Percentiles rank a stretch among this genome's conserved stretches.
These are phyloP conservation scores for Nemophila menziesii DNA, from an alignment of 257 asterid genomes.

Conservation along the genomic window DNA sequence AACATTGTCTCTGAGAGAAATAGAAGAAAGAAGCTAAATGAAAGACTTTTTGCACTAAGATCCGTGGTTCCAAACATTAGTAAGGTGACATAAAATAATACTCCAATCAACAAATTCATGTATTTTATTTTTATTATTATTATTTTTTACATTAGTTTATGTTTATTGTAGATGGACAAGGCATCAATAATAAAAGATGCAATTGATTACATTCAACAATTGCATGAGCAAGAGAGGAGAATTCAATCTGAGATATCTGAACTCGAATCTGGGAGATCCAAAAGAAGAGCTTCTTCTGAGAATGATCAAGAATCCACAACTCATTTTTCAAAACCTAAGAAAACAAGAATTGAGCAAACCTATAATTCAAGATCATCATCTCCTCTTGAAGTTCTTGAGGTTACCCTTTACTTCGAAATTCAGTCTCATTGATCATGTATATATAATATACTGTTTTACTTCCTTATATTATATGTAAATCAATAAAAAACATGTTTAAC, in stretches of 20 bases:
- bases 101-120: too few relatives aligned
- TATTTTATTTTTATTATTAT: too few relatives aligned
- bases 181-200: constrained; percentile 88
- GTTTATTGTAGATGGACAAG: constrained; percentile 55
- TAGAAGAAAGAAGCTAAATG: constrained; percentile 65
- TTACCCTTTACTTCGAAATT: not conserved
- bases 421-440: not conserved
- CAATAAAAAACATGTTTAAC: not conserved
- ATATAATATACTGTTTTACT: not conserved
- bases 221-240: constrained; percentile 48
- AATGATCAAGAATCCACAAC: constrained; percentile 31
- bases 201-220: constrained; percentile 48
- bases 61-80: constrained; percentile 77
- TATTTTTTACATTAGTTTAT: too few relatives aligned
- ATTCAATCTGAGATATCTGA: constrained; percentile 48
- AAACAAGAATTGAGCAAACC: constrained; percentile 25
- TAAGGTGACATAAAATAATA: constrained; percentile 27
- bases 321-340: constrained; percentile 31
- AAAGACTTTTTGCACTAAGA: constrained; percentile 62
- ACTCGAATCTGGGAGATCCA: constrained; percentile 30
- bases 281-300: constrained; percentile 11
- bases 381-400: constrained; percentile 72
- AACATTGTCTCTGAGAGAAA: constrained; percentile 69
- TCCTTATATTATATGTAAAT: not conserved
- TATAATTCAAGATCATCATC: constrained; percentile 21